Conservation (phyloP, 176 grass and related monocot genomes). For the Avena insularis region DNA sequence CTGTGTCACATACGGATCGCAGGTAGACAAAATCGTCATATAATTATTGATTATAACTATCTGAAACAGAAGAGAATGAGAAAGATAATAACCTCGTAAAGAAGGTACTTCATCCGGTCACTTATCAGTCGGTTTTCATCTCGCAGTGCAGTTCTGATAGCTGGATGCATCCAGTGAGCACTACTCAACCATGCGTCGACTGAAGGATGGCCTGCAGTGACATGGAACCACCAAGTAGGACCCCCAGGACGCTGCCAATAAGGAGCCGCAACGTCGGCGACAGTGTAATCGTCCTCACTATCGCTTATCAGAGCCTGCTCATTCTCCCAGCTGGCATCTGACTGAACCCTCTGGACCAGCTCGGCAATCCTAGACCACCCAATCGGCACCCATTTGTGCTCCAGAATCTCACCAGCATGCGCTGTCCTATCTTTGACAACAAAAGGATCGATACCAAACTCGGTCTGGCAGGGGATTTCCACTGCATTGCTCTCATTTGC, state of each 20-base stretch:
- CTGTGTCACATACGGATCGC: not conserved
- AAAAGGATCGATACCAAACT: conserved; percentile 32
- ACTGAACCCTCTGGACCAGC: conserved; percentile 77
- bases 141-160: conserved; percentile 87
- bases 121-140: conserved; percentile 93
- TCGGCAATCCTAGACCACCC: conserved; percentile 88
- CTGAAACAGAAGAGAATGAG: conserved; percentile 28
- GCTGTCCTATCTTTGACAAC: conserved; percentile 42
- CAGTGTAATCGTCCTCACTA: conserved; percentile 85
- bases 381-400: conserved; percentile 85
- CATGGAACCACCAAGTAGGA: conserved; percentile 98
- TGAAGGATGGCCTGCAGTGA: conserved; percentile 64
- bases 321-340: conserved; percentile 77
- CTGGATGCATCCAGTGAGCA: conserved; percentile 93
- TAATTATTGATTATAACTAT: not conserved
- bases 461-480: conserved; percentile 33
- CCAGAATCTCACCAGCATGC: conserved; percentile 39
- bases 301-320: conserved; percentile 61
- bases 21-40: not conserved
- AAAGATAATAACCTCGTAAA: conserved; percentile 86
- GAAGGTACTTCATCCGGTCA: conserved; percentile 91
- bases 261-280: conserved; percentile 89
- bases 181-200: conserved; percentile 76
- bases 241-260: conserved; percentile 87
- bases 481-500: conserved; percentile 32